Conservation (phyloP, 768 basidiomycete genomes). For the Boletus eberwhitei region DNA sequence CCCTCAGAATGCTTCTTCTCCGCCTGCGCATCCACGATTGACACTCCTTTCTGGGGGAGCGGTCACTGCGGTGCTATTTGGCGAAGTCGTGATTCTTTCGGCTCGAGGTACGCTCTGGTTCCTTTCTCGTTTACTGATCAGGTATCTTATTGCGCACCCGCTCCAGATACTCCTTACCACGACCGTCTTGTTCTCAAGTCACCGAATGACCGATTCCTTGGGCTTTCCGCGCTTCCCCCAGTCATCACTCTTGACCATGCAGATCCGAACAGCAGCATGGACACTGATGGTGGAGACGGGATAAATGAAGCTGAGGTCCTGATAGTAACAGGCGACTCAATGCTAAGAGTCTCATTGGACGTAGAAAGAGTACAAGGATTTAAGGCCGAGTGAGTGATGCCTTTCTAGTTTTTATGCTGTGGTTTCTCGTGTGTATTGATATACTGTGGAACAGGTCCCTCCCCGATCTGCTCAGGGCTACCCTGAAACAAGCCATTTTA, state of each 20-base stretch:
- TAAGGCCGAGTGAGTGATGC: conserved; percentile 54
- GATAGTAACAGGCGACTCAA: conserved; percentile 58
- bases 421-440: background rate
- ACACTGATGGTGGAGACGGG: conserved; percentile 4
- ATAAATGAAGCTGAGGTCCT: conserved; percentile 20
- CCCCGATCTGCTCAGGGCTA: conserved; percentile 69
- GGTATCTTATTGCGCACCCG: background rate
- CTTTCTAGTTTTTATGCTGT: background rate
- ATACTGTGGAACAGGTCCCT: conserved; percentile 49
- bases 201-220: conserved; percentile 64
- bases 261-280: conserved; percentile 11
- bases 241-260: conserved; percentile 21
- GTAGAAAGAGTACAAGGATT: conserved; percentile 59
- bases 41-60: conserved; percentile 58
- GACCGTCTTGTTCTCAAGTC: conserved; percentile 74
- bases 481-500: conserved; percentile 79
- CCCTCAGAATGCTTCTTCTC: conserved; percentile 58
- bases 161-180: conserved; percentile 61
- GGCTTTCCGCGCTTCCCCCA: conserved; percentile 50
- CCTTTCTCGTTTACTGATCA: background rate
- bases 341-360: conserved; percentile 66
- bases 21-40: conserved; percentile 70
- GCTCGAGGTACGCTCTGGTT: conserved; percentile 47
- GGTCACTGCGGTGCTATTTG: conserved; percentile 64
- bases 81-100: conserved; percentile 72